These are phyloP conservation scores for Cryphonectria carpinicola DNA, from an alignment of 2,329 filamentous ascomycete species.

Conservation along the genomic window DNA sequence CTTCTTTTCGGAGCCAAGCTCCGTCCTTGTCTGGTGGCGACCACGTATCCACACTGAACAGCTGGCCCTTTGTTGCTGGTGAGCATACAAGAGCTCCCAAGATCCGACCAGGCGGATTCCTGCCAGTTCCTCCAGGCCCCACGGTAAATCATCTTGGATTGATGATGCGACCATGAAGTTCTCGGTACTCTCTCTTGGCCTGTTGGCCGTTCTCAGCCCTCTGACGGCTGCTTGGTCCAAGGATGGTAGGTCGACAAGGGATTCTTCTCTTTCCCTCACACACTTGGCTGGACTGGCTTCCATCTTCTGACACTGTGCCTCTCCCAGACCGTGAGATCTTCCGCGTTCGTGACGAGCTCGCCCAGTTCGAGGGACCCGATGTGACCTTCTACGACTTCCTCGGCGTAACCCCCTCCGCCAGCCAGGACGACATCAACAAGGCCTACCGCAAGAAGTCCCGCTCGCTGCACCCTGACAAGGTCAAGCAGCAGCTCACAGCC, in stretches of 20 bases:
- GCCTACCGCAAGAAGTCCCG: conserved; percentile 89
- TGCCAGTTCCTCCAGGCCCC: not conserved
- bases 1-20: not conserved
- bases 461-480: conserved; percentile 92
- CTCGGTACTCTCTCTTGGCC: conserved; percentile 67
- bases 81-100: not conserved
- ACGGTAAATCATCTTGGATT: conserved; percentile 30
- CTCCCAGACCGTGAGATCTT: conserved; percentile 93
- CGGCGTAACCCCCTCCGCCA: conserved; percentile 72
- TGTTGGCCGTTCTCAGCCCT: conserved; percentile 69
- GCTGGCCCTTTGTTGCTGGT: conserved; percentile 20
- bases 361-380: conserved; percentile 72
- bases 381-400: conserved; percentile 96
- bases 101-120: not conserved
- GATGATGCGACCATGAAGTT: conserved; percentile 70
- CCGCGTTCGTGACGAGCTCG: conserved; percentile 86
- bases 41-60: conserved; percentile 16
- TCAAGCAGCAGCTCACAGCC: conserved; percentile 78
- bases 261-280: not conserved
- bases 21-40: not conserved
- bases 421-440: conserved; percentile 87
- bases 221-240: conserved; percentile 81
- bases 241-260: conserved; percentile 64
- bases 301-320: conserved; percentile 8
- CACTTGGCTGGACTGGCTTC: not conserved